Conservation (phyloP, 2,329 filamentous ascomycete genomes). For the Zelopaecilomyces penicillatus region DNA sequence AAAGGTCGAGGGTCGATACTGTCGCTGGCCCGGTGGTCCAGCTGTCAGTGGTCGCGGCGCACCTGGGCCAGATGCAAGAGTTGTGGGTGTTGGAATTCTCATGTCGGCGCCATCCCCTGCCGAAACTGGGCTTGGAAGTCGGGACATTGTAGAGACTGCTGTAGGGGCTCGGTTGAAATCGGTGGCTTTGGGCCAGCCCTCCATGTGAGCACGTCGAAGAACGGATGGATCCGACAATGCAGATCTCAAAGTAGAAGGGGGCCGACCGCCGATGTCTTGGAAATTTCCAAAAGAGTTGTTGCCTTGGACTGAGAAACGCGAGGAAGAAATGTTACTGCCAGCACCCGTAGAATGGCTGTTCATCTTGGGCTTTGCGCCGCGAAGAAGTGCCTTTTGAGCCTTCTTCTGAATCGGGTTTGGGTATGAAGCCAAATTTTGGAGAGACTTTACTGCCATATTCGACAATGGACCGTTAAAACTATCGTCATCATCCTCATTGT, state of each 20-base stretch:
- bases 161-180: constrained; percentile 4
- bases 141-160: constrained; percentile 1
- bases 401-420: constrained; percentile 45
- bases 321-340: not conserved
- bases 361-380: constrained; percentile 18
- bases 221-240: constrained; percentile 9
- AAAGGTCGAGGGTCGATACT: constrained; percentile 36
- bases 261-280: not conserved
- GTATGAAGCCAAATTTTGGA: constrained; percentile 48
- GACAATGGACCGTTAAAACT: constrained; percentile 23
- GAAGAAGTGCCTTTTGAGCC: constrained; percentile 38
- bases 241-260: constrained; percentile 3
- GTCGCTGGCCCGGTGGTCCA: constrained; percentile 46
- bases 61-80: constrained; percentile 28
- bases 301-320: not conserved
- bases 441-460: constrained; percentile 37
- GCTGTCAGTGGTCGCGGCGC: constrained; percentile 44
- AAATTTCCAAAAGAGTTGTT: not conserved
- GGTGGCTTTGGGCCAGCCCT: constrained; percentile 6
- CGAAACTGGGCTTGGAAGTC: constrained; percentile 8
- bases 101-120: constrained; percentile 10
- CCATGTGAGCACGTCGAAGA: constrained; percentile 9
- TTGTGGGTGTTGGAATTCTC: constrained; percentile 10
- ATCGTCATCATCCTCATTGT: constrained; percentile 21
- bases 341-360: constrained; percentile 1